These are phyloP conservation scores for Verticillium isaacii DNA, from an alignment of 2,329 filamentous ascomycete species.

Conservation along the genomic window DNA sequence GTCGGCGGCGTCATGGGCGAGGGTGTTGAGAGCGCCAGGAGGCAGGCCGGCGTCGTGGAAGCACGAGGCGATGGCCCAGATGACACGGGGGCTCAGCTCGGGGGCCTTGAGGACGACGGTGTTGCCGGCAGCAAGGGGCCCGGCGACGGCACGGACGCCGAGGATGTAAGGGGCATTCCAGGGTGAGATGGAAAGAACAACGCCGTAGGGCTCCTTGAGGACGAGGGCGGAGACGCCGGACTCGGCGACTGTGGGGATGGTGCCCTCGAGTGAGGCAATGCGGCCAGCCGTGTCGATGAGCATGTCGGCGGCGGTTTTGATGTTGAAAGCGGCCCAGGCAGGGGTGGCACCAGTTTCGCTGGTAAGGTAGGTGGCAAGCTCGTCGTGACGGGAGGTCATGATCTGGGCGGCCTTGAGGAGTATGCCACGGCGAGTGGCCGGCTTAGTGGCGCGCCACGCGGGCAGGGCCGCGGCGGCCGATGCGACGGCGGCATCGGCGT, in stretches of 20 bases:
- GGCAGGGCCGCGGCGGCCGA: slow-evolving; percentile 55
- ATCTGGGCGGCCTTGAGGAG: slow-evolving; percentile 58
- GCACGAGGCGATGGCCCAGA: slow-evolving; percentile 57
- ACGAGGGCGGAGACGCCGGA: slow-evolving; percentile 53
- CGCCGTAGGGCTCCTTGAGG: slow-evolving; percentile 69
- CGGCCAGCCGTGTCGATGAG: slow-evolving; percentile 32
- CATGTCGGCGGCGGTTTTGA: slow-evolving; percentile 24
- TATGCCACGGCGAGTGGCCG: slow-evolving; percentile 53
- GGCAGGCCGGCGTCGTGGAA: slow-evolving; percentile 74
- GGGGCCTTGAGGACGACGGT: slow-evolving; percentile 69
- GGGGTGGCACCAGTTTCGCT: slow-evolving; percentile 25
- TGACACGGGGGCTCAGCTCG: slow-evolving; percentile 61
- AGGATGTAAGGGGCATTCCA: slow-evolving; percentile 64
- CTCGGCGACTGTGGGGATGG: slow-evolving; percentile 24
- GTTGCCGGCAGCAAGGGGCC: slow-evolving; percentile 73
- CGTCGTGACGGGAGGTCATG: slow-evolving; percentile 45
- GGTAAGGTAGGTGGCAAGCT: slow-evolving; percentile 50
- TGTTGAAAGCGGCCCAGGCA: slow-evolving; percentile 26
- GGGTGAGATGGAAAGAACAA: slow-evolving; percentile 73
- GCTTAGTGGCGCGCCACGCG: slow-evolving; percentile 57
- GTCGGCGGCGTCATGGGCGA: slow-evolving; percentile 61
- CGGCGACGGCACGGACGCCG: slow-evolving; percentile 48
- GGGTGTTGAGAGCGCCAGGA: slow-evolving; percentile 66
- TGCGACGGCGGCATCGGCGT: slow-evolving; percentile 43
- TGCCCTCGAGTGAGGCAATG: slow-evolving; percentile 24